A percentile compares a stretch with the other conserved stretches of the same genome.
Conservation (phyloP, 169 alveolate species). For the Eimeria nieschulzi region DNA sequence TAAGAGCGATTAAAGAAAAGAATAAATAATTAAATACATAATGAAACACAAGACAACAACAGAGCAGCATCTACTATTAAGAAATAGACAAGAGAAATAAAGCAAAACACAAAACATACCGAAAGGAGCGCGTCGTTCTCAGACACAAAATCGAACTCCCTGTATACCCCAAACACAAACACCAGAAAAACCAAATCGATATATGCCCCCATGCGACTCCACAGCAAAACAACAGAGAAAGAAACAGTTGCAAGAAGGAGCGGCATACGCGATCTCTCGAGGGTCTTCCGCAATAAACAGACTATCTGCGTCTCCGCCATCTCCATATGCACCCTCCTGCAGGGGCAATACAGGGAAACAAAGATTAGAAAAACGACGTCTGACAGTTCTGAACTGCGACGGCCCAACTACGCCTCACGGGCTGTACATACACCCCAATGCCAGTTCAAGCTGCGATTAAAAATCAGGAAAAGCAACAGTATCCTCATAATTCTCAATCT, state of each 20-base stretch:
- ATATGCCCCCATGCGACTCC: no score
- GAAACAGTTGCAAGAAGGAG: background rate
- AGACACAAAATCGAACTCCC: conserved; percentile 1
- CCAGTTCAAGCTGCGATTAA: no score
- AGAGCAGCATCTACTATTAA: background rate
- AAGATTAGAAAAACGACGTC: background rate
- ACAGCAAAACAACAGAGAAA: background rate
- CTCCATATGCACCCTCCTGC: background rate
- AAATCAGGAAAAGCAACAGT: background rate
- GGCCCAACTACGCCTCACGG: no score
- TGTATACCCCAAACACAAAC: background rate
- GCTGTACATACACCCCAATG: no score
- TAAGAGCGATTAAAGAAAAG: background rate
- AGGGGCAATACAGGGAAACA: background rate
- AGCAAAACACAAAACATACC: background rate
- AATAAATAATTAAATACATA: background rate
- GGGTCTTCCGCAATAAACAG: background rate
- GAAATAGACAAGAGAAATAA: background rate
- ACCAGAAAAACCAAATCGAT: background rate
- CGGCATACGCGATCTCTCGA: background rate
- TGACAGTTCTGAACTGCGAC: no score
- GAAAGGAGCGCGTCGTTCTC: conserved; percentile 19
- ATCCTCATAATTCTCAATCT: background rate
- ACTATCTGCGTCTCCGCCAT: background rate
- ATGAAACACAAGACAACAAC: background rate